Base-by-base conservation (phyloP, 2,329 filamentous ascomycete genomes). In the Hymenoscyphus salicellus region DNA sequence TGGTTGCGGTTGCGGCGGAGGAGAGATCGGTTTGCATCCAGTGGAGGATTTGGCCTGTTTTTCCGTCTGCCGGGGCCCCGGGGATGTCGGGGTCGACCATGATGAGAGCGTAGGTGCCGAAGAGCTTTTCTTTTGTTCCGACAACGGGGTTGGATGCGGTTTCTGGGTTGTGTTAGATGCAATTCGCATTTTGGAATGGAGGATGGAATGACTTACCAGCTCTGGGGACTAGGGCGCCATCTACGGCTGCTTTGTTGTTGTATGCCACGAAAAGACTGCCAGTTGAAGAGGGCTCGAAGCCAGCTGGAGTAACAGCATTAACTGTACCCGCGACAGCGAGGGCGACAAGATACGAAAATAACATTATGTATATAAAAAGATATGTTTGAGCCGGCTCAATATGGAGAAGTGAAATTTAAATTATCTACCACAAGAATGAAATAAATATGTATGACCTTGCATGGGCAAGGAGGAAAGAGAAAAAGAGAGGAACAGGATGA, bases 31-130 rank as follows among this genome's bases (percentile, higher is more conserved):
- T 33, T 65, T 74, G 72, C 63, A 74, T 67, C 72, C 72, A 74
- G 62, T 74, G 72, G 49, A 74, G 71, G 49, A 74, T 65, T 66
- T 72, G 59, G 23, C 63, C 63, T 2, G 69, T 73, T 3, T 62
- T n/a, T 3, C 68, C 67, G 1, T 67, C 68, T n/a, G 58, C 49
- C 32, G 58, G 66, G 16, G 59, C 33, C 1, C 68, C 66, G 17
- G 72, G 72, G 30, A 73, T 71, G 43, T 74, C 72, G 0, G 70
- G 69, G 41, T 74, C 72, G 0, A 72, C 71, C 72, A 74, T 73
- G 62, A 74, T 67, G 26, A 74, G n/a, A 2, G 70, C 65, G 49
- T 73, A 74, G n/a, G 68, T 72, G 5, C 72, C 72, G 14, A 46
- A 58, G 6, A 74, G 62, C 26, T 60, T 57, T 23, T 64, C 26